Base-by-base conservation (phyloP, 1,284 basidiomycete genomes). In the Apiotrichum sp. region DNA sequence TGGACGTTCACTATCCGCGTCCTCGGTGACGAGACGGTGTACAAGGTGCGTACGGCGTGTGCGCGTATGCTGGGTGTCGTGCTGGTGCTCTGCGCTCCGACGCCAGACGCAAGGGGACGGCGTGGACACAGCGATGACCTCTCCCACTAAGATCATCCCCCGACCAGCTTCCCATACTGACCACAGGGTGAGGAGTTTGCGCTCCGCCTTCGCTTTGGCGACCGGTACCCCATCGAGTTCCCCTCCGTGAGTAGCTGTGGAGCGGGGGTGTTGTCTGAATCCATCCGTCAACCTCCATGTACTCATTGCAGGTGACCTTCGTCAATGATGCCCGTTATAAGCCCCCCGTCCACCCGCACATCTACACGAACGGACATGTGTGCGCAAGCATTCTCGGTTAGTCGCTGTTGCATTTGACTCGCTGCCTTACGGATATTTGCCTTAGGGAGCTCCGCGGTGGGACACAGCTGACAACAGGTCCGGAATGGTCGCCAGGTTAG, bases 331-430 rank as follows among this genome's bases (percentile, higher is more conserved):
- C 52, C 3, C 46, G 63, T 8, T 77, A 67, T 57, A 63, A 66
- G 55, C 63, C 75, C 6, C 77, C 76, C 1, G 16, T 69, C 31
- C 75, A 77, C 61, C 76, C 75, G 11, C 77, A 78, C 55, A 64
- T 76, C 34, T 76, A 76, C 59, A 70, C 70, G 3, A 77, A 75
- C 55, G 74, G 76, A 0, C 76, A 77, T 57, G 76, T 78, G 11
- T 78, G 77, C 56, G 75, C 76, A 2, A 70, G 66, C 3, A 72
- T 75, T 41, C 61, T 75, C 10, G 73, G 72, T 71, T 22, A 22
- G 22, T 22, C 22, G 22, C 22, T 22, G 22, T 22, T 22, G 22
- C 22, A 22, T 22, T 22, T 22, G 22, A 22, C 22, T 22, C 22
- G 22, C 22, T 22, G 22, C 22, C 22, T 22, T 22, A 22, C 22